A percentile compares a stretch with the other conserved stretches of the same genome.
These are phyloP conservation scores for Suhomyces pyralidae DNA, from an alignment of 805 yeast species.

Conservation along the genomic window DNA sequence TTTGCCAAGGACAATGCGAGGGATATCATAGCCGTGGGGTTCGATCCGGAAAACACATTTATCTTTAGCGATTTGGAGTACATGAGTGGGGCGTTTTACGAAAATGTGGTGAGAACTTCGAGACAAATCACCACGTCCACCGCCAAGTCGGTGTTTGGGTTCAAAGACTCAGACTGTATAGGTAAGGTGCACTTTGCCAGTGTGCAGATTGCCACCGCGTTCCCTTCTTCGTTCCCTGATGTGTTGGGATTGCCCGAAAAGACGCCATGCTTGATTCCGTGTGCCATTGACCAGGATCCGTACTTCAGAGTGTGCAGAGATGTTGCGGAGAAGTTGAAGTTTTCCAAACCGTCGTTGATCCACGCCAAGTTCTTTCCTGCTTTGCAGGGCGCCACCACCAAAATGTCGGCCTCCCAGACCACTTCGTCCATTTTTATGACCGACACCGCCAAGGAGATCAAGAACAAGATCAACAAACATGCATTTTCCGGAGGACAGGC, in stretches of 20 bases:
- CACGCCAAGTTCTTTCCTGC: constrained; percentile 98
- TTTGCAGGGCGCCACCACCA: constrained; percentile 90
- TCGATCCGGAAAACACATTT: constrained; percentile 91
- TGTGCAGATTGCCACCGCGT: constrained; percentile 92
- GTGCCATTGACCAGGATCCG: constrained; percentile 99
- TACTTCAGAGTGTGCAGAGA: constrained; percentile 97
- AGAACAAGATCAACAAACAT: constrained; percentile 91
- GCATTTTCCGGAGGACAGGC: constrained; percentile 95
- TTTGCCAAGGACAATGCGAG: constrained; percentile 82
- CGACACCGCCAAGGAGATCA: constrained; percentile 87
- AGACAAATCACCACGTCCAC: constrained; percentile 97
- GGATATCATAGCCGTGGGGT: constrained; percentile 92
- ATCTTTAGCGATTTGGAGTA: constrained; percentile 89
- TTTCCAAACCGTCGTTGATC: constrained; percentile 83
- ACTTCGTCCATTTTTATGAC: constrained; percentile 92
- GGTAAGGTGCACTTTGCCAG: constrained; percentile 95
- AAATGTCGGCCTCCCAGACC: constrained; percentile 94
- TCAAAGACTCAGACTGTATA: constrained; percentile 89
- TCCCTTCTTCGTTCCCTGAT: constrained; percentile 94
- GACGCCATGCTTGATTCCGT: constrained; percentile 95
- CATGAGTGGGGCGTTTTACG: constrained; percentile 93
- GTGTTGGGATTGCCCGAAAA: constrained; percentile 81
- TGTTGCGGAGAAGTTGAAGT: constrained; percentile 91
- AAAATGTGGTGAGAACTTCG: constrained; percentile 87
- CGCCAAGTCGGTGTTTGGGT: constrained; percentile 95